A percentile compares a stretch with the other conserved stretches of the same genome.
Conservation (phyloP, 1,284 basidiomycete species). For the Schizophyllum amplum region DNA sequence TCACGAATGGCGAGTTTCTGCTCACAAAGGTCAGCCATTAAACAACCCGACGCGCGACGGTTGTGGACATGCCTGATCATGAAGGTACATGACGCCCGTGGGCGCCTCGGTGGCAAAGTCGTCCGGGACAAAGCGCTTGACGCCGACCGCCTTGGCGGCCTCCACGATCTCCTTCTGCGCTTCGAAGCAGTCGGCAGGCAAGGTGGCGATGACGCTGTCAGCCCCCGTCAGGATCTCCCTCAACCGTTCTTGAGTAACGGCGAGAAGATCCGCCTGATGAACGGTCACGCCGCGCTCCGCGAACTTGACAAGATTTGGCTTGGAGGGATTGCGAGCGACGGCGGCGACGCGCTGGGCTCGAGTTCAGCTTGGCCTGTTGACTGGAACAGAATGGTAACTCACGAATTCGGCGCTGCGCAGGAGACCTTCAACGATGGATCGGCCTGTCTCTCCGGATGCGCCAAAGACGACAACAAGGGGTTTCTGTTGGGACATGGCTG, state of each 20-base stretch:
- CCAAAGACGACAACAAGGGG: not conserved
- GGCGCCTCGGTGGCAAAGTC: not conserved
- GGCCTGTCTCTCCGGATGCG: conserved; percentile 1
- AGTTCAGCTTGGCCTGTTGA: not conserved
- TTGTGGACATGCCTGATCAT: not conserved
- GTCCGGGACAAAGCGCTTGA: conserved; percentile 7
- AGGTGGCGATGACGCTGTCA: conserved; percentile 6
- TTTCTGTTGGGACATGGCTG: too few species aligned
- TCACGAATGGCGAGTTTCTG: conserved; percentile 5
- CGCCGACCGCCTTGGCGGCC: conserved; percentile 6
- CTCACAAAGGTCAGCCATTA: not conserved
- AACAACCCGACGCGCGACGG: not conserved
- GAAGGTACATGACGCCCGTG: not conserved
- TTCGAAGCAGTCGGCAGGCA: not conserved
- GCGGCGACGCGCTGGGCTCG: not conserved
- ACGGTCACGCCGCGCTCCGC: too few species aligned
- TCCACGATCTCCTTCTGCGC: conserved; percentile 6
- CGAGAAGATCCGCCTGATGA: too few species aligned
- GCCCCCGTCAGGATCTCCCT: conserved; percentile 1
- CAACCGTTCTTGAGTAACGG: too few species aligned
- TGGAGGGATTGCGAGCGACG: too few species aligned
- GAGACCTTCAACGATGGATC: conserved; percentile 1
- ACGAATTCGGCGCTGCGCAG: not conserved
- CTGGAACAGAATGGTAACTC: not conserved
- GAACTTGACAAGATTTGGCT: too few species aligned